Evolutionary conservation across 129 eudicot species (phyloP), one percentile per base, ranked within the genome.

Genomic region (Heracleum sosnowskyi): DNA sequence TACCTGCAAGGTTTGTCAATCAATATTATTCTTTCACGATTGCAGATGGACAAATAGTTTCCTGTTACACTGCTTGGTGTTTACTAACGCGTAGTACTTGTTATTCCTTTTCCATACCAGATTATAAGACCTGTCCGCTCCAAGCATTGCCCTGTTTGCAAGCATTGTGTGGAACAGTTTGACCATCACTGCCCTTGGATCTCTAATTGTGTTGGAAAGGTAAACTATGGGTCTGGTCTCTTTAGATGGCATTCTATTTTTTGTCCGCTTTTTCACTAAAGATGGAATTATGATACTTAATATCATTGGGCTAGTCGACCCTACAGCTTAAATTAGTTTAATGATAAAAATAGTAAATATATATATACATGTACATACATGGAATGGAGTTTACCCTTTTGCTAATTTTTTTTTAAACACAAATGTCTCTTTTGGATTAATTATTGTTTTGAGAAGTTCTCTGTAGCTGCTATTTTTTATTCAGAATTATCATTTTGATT

Each of bases 141-240:
- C 51, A 94, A 94, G 88, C 98, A 94, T 82, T 94, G 98, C 88
- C 90, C 96, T 66, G 34, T 85, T 73, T 94, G 97, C 88, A 88
- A 90, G 77, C 92, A 84, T 75, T 94, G 98, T 33, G 96, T 90
- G 76, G 97, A 94, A 85, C 94, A 91, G 81, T 94, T 94, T 79
- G 98, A 94, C 80, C 97, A 94, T 86, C 98, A 94, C 74, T 94
- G 97, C 87, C 98, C 97, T 66, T 94, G 98, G 98, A 91, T 94
- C 88, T 91, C 97, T n/a, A 94, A 94, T 79, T 94, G 98, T 87
- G 98, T 94, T 69, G 98, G 98, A 74, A 94, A 94, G 97, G 98
- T 94, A 86, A 47, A 80, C 20, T 29, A 29, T 29, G 18, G 70
- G 70, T 2, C 28, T n/a, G 69, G 24, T 33, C 11, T 66, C 39